Conservation (phyloP, 345 rosid genomes). For the Iberis pinnata region DNA sequence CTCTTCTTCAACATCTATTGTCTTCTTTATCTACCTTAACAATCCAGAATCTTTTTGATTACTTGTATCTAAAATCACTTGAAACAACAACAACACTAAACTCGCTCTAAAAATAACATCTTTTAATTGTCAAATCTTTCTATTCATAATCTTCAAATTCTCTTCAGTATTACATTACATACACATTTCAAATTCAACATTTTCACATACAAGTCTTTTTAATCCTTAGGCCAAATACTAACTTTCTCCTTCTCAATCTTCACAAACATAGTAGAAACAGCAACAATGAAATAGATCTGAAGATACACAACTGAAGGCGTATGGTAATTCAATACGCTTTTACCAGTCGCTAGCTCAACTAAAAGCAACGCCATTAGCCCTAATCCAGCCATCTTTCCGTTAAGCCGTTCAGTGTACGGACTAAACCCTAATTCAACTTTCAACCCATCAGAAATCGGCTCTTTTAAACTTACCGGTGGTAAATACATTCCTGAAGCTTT, state of each 20-base stretch:
- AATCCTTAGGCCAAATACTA: conserved; percentile 62
- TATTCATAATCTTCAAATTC: conserved; percentile 8
- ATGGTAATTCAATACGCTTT: conserved; percentile 68
- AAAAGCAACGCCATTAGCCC: conserved; percentile 68
- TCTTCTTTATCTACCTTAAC: background rate
- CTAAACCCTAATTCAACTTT: conserved; percentile 81
- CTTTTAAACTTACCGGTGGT: conserved; percentile 70
- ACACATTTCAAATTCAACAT: conserved; percentile 12
- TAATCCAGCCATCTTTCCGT: conserved; percentile 64
- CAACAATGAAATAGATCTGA: conserved; percentile 69
- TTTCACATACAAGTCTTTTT: background rate
- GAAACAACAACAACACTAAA: too few species aligned
- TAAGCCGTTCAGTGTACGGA: conserved; percentile 59
- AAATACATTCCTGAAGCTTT: conserved; percentile 41
- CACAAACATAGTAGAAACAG: conserved; percentile 51
- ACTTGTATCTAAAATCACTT: background rate
- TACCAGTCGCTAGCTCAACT: conserved; percentile 89
- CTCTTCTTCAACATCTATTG: background rate
- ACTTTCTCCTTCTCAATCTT: conserved; percentile 74
- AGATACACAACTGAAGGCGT: conserved; percentile 60
- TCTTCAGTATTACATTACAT: conserved; percentile 16
- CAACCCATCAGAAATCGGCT: conserved; percentile 55
- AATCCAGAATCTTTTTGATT: background rate
- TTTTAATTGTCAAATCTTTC: conserved; percentile 9
- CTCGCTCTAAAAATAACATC: conserved; percentile 11